A percentile compares a stretch with the other conserved stretches of the same genome.
Evolutionary conservation across 192 early-diverging fungal genomes (phyloP).

Genomic region (Obelidium mucronatum): DNA sequence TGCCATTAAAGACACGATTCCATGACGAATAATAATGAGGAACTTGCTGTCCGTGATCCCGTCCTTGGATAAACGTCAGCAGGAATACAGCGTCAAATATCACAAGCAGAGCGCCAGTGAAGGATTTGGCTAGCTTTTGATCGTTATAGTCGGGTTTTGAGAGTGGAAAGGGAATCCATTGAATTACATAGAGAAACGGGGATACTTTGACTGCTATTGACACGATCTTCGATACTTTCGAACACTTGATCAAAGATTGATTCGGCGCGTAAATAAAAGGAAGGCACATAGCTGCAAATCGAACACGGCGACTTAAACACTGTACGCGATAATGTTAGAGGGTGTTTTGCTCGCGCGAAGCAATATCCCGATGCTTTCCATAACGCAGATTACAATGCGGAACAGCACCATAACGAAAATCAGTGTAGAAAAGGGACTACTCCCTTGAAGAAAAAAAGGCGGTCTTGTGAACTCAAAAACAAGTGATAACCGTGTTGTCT

Average conservation of each 20-base stretch:
- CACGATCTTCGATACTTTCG: background rate
- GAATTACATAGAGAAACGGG: background rate
- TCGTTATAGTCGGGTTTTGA: background rate
- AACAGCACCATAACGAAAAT: background rate
- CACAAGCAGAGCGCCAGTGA: too few relatives aligned
- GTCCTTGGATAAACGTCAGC: background rate
- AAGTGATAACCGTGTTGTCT: too few relatives aligned
- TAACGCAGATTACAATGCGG: too few relatives aligned
- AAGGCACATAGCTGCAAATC: background rate
- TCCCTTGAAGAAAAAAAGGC: background rate
- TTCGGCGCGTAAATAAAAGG: background rate
- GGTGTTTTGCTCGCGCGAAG: too few relatives aligned
- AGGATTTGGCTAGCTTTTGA: background rate
- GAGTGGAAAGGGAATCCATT: background rate
- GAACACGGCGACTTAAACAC: background rate
- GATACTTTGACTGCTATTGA: background rate
- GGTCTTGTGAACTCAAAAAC: too few relatives aligned
- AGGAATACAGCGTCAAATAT: too few relatives aligned
- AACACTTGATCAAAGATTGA: background rate
- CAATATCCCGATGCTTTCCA: too few relatives aligned
- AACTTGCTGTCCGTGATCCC: background rate
- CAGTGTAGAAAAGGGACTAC: background rate
- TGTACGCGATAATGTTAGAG: background rate
- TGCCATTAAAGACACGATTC: background rate
- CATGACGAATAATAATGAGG: background rate